Evolutionary conservation across 345 rosid species (phyloP), one percentile per base, ranked within the genome.

Genomic region (Rhizophora apiculata): DNA sequence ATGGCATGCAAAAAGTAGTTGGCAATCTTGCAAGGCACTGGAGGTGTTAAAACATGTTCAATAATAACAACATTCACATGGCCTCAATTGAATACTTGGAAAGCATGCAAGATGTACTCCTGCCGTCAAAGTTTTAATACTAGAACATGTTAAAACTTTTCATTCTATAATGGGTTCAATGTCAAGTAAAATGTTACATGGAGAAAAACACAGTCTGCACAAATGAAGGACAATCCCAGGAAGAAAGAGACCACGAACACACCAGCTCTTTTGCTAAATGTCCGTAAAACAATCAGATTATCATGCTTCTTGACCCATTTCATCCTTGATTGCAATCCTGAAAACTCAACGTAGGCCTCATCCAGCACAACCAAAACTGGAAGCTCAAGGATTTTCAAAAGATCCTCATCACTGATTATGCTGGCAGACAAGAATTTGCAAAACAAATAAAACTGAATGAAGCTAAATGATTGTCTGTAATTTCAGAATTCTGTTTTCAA

Each of bases 241-340:
- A 30, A 49, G 60, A 24, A 67, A 63, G 48, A 9, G 65, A 60
- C 56, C n/a, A 57, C 6, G 10, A 58, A 30, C 78, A 63, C 82
- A 94, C 98, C 97, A 62, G 98, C 98, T 88, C 96, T 85, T 77
- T 94, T 94, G 89, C 98, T 94, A 78, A 91, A 94, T 32, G 98
- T 94, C 48, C 96, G 87, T n/a, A 91, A 89, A 70, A 94, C 97
- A 65, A 94, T 89, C 59, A 94, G 74, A 73, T 94, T 94, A 8
- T 94, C 98, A 68, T 91, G 84, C 76, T 88, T 79, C 83, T 94
- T 94, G 78, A 91, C 98, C 98, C 96, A 91, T 78, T 84, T 86
- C 96, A 94, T 89, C 78, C 65, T 82, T 61, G 98, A 91, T 76
- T 89, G 92, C 15, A 82, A 36, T 72, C 93, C 91, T 21, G 98